Percentiles rank a stretch among this genome's conserved stretches.
These are phyloP conservation scores for Eleusine coracana DNA, from an alignment of 176 grass and related monocot species.

Conservation along the genomic window DNA sequence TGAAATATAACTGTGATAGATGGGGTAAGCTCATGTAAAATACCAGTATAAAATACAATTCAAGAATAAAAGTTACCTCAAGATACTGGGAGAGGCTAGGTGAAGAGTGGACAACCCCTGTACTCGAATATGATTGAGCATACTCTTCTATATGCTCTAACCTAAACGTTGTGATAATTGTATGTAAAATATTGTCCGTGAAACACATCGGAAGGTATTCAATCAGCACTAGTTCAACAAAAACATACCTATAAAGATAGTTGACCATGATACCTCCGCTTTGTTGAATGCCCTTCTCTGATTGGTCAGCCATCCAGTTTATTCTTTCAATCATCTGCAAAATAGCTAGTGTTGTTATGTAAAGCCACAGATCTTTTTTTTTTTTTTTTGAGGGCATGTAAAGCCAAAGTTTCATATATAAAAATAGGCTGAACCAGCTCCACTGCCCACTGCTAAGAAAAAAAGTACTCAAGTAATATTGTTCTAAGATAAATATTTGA, in stretches of 20 bases:
- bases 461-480: neutral
- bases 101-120: constrained; percentile 71
- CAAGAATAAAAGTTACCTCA: constrained; percentile 50
- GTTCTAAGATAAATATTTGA: neutral
- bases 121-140: constrained; percentile 66
- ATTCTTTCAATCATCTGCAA: constrained; percentile 80
- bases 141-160: constrained; percentile 84
- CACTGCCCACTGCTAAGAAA: neutral
- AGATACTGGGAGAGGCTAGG: constrained; percentile 58
- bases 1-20: neutral
- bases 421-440: neutral
- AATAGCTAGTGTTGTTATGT: neutral
- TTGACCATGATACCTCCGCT: constrained; percentile 98
- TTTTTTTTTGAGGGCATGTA: neutral
- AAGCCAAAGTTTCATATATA: neutral
- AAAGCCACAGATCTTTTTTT: neutral
- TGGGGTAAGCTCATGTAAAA: neutral
- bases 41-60: neutral
- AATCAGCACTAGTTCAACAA: constrained; percentile 3
- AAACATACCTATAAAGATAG: constrained; percentile 83
- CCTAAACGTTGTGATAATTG: constrained; percentile 42
- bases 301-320: constrained; percentile 96
- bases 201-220: constrained; percentile 16
- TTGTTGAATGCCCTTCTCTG: constrained; percentile 94
- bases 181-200: neutral